Percentiles rank a stretch among this genome's conserved stretches.
Evolutionary conservation across 805 yeast species (phyloP).

Genomic region (Candida vaughaniae): DNA sequence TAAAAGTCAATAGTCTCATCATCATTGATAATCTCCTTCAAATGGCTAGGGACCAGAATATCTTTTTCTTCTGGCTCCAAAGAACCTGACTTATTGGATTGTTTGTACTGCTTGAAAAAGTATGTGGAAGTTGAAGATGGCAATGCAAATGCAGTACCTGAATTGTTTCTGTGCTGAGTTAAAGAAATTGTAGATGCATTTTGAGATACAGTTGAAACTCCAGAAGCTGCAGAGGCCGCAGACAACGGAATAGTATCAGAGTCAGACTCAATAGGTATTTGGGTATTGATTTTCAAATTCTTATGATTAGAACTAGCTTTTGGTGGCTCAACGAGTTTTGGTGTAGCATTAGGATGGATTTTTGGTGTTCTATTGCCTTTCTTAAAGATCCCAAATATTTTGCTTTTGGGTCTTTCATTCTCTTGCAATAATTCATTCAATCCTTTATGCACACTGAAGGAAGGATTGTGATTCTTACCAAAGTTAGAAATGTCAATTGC

Average conservation of each 20-base stretch:
- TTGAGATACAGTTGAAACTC: constrained; percentile 14
- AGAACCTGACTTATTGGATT: constrained; percentile 11
- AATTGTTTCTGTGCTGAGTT: constrained; percentile 13
- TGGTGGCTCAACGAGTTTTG: background rate
- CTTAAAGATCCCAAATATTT: constrained; percentile 33
- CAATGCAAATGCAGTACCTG: constrained; percentile 39
- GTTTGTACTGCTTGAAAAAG: constrained; percentile 33
- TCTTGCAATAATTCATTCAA: constrained; percentile 8
- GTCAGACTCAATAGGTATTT: constrained; percentile 10
- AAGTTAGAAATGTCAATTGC: constrained; percentile 39
- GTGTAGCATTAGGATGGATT: background rate
- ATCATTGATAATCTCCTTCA: constrained; percentile 38
- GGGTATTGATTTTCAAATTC: constrained; percentile 14
- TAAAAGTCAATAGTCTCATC: constrained; percentile 38
- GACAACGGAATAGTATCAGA: constrained; percentile 17
- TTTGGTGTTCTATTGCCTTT: constrained; percentile 14
- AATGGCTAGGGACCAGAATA: constrained; percentile 33
- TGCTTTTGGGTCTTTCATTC: constrained; percentile 25
- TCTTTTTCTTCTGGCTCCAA: constrained; percentile 5
- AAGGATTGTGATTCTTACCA: constrained; percentile 39
- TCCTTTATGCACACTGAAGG: constrained; percentile 23
- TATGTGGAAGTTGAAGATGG: constrained; percentile 43
- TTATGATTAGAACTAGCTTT: constrained; percentile 8
- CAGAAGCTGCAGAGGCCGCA: constrained; percentile 14
- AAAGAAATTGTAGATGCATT: constrained; percentile 5